phyloP scores from a whole-genome alignment of 495 filamentous ascomycete genomes.

The Neurospora sp. region DNA sequence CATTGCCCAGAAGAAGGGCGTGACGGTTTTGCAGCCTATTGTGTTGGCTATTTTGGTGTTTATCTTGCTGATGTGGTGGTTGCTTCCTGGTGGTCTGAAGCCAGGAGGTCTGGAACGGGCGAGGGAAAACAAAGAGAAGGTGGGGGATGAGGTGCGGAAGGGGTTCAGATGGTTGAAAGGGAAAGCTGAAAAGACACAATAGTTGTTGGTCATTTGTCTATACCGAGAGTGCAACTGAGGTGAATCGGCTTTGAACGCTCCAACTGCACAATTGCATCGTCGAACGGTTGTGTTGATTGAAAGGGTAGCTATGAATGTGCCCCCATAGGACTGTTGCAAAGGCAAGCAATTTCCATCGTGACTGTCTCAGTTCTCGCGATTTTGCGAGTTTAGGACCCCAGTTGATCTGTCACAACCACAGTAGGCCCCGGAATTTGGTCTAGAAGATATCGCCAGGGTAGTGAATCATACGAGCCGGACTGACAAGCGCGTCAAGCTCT shows the following conservation, averaged over 20 bases:
- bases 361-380: background rate
- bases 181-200: background rate
- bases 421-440: background rate
- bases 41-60: conserved; percentile 55
- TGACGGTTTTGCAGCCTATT: conserved; percentile 68
- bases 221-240: background rate
- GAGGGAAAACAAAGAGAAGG: conserved; percentile 20
- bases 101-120: conserved; percentile 24
- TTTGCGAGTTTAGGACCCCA: background rate
- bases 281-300: background rate
- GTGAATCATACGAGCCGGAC: background rate
- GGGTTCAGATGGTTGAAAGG: conserved; percentile 7
- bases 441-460: background rate
- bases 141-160: conserved; percentile 14
- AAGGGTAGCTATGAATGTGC: background rate
- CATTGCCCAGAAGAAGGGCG: conserved; percentile 71
- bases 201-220: background rate
- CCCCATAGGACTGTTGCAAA: background rate
- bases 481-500: background rate
- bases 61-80: conserved; percentile 46
- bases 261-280: background rate
- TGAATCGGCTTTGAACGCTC: background rate
- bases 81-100: conserved; percentile 20
- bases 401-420: background rate
- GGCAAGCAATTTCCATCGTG: background rate